These are phyloP conservation scores for Alternaria sp. DNA, from an alignment of 2,329 filamentous ascomycete genomes.

Conservation along the genomic window DNA sequence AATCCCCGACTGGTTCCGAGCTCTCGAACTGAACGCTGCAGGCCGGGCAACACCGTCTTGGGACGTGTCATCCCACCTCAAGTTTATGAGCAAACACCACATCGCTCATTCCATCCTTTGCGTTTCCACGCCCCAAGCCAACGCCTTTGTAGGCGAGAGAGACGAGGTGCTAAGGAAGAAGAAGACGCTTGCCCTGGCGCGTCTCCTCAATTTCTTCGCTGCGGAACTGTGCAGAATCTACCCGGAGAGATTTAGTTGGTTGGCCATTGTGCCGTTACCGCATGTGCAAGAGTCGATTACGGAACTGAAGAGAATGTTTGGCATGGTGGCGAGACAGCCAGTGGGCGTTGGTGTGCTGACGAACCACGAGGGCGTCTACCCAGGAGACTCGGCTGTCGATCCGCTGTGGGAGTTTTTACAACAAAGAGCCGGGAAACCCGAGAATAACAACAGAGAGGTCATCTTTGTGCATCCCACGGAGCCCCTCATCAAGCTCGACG, in stretches of 20 bases:
- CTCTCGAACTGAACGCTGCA: conserved; percentile 45
- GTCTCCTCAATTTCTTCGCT: conserved; percentile 48
- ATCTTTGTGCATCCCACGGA: conserved; percentile 51
- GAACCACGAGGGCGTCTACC: conserved; percentile 48
- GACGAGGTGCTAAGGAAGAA: conserved; percentile 15
- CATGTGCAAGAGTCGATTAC: conserved; percentile 41
- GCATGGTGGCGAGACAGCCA: conserved; percentile 40
- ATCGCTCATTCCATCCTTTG: conserved; percentile 46
- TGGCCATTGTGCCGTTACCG: conserved; percentile 43
- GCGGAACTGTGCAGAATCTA: conserved; percentile 37
- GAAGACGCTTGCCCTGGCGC: conserved; percentile 45
- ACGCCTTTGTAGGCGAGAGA: conserved; percentile 39
- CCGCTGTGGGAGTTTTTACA: conserved; percentile 42
- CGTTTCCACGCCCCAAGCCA: conserved; percentile 48
- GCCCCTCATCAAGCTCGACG: conserved; percentile 41
- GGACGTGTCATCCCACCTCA: conserved; percentile 39
- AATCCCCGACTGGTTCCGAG: conserved; percentile 47
- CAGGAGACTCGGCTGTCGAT: conserved; percentile 40
- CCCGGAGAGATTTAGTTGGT: conserved; percentile 42
- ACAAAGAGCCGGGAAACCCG: conserved; percentile 17
- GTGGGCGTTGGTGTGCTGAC: conserved; percentile 47
- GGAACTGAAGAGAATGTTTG: conserved; percentile 40
- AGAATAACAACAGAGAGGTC: conserved; percentile 33
- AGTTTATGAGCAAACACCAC: conserved; percentile 43
- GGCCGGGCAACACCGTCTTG: conserved; percentile 47